A percentile compares a stretch with the other conserved stretches of the same genome.
Evolutionary conservation across 805 yeast genomes (phyloP).

Genomic region (Candida maris): DNA sequence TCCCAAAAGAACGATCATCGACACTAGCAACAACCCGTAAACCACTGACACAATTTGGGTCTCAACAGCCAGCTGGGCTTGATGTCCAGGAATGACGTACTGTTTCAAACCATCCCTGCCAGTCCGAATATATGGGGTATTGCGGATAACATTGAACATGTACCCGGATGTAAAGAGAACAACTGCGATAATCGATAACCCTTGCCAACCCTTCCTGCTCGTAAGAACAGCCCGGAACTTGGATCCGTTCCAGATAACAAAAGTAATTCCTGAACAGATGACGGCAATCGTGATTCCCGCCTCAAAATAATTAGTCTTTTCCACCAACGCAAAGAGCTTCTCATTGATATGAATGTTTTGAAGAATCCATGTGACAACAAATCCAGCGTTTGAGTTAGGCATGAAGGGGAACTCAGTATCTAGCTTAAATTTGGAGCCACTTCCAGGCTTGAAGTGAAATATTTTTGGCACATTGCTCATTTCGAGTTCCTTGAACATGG

Average conservation of each 20-base stretch:
- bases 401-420: constrained; percentile 43
- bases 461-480: constrained; percentile 79
- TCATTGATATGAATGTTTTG: constrained; percentile 17
- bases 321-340: constrained; percentile 32
- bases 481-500: constrained; percentile 47
- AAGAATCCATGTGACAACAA: constrained; percentile 33
- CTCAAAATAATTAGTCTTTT: constrained; percentile 40
- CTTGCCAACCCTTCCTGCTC: constrained; percentile 70
- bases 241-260: constrained; percentile 28
- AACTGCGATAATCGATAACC: constrained; percentile 55
- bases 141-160: constrained; percentile 89
- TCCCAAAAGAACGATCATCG: constrained; percentile 54
- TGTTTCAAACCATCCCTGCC: constrained; percentile 34
- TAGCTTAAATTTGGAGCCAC: constrained; percentile 22
- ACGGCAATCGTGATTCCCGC: constrained; percentile 33
- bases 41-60: constrained; percentile 78
- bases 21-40: constrained; percentile 65
- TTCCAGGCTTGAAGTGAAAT: constrained; percentile 33
- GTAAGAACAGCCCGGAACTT: constrained; percentile 39
- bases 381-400: constrained; percentile 37
- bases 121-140: constrained; percentile 56
- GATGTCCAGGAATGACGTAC: constrained; percentile 56
- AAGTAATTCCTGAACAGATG: constrained; percentile 31
- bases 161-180: constrained; percentile 81
- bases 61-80: constrained; percentile 79